phyloP scores from a whole-genome alignment of 352 stramenopile genomes.

The Phytophthora melonis region DNA sequence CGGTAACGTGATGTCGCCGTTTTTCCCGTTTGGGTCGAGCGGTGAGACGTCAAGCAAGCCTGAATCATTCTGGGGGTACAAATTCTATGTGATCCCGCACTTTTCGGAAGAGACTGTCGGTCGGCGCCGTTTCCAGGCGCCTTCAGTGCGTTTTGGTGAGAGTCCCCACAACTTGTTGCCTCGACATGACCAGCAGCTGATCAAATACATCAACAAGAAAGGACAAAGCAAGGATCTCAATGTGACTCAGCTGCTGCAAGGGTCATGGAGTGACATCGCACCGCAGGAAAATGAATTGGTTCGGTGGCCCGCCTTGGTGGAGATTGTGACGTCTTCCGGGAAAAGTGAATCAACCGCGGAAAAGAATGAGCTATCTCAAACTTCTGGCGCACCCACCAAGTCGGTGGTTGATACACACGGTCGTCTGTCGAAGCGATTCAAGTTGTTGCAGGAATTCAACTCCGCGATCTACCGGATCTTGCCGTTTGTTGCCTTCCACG shows the following conservation, averaged over 20 bases:
- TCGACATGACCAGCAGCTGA: conserved; percentile 70
- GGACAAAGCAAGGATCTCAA: conserved; percentile 57
- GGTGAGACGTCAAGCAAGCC: conserved; percentile 1
- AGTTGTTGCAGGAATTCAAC: conserved; percentile 83
- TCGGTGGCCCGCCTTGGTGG: conserved; percentile 74
- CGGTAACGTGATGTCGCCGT: conserved; percentile 12
- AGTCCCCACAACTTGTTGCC: conserved; percentile 24
- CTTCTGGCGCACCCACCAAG: background rate
- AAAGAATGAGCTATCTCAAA: conserved; percentile 6
- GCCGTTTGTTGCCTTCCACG: conserved; percentile 56
- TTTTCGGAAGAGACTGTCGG: conserved; percentile 63
- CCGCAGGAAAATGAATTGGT: conserved; percentile 66
- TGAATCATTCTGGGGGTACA: conserved; percentile 65
- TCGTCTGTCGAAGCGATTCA: conserved; percentile 68
- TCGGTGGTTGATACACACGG: conserved; percentile 41
- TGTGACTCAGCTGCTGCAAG: conserved; percentile 59
- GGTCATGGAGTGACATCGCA: conserved; percentile 68
- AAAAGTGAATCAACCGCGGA: conserved; percentile 18
- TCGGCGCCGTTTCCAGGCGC: conserved; percentile 56
- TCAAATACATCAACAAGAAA: conserved; percentile 83
- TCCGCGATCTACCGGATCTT: conserved; percentile 64
- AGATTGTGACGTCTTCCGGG: conserved; percentile 52
- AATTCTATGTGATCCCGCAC: conserved; percentile 80
- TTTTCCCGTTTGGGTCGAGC: conserved; percentile 38
- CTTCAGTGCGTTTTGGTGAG: conserved; percentile 36